Percentiles rank a stretch among this genome's conserved stretches.
Conservation (phyloP, 179 eudicot genomes). For the Beta corolliflora region DNA sequence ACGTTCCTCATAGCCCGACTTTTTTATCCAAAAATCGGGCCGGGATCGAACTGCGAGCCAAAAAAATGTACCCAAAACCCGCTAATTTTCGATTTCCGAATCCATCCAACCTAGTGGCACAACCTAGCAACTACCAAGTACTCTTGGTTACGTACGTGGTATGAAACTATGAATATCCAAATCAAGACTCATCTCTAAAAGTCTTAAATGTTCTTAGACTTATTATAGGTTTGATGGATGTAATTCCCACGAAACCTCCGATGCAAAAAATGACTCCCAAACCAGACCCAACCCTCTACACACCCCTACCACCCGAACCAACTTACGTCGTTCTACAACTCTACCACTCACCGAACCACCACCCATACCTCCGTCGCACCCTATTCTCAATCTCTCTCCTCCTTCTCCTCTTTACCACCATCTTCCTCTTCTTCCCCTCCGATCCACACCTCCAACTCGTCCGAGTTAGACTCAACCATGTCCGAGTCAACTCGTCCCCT, state of each 20-base stretch:
- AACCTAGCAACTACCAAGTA: no score
- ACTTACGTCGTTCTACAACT: conserved; percentile 39
- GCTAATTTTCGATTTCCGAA: no score
- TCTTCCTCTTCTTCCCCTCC: conserved; percentile 53
- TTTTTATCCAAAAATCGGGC: no score
- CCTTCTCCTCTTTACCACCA: conserved; percentile 22
- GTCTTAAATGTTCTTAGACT: no score
- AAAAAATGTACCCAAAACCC: no score
- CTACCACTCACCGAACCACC: conserved; percentile 21
- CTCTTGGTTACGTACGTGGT: no score
- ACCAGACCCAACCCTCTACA: conserved; percentile 16
- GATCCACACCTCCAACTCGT: conserved; percentile 48
- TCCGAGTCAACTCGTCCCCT: conserved; percentile 41
- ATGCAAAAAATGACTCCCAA: not conserved
- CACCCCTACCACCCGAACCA: conserved; percentile 8
- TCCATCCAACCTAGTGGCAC: no score
- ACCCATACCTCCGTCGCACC: conserved; percentile 16
- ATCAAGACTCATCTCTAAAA: no score
- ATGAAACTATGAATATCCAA: no score
- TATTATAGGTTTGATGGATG: no score
- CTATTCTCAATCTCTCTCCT: conserved; percentile 16
- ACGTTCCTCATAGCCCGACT: no score
- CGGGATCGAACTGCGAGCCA: no score
- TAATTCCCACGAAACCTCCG: not conserved
- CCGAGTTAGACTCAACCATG: conserved; percentile 43